Conservation (phyloP, 805 yeast genomes). For the Suhomyces pyralidae region DNA sequence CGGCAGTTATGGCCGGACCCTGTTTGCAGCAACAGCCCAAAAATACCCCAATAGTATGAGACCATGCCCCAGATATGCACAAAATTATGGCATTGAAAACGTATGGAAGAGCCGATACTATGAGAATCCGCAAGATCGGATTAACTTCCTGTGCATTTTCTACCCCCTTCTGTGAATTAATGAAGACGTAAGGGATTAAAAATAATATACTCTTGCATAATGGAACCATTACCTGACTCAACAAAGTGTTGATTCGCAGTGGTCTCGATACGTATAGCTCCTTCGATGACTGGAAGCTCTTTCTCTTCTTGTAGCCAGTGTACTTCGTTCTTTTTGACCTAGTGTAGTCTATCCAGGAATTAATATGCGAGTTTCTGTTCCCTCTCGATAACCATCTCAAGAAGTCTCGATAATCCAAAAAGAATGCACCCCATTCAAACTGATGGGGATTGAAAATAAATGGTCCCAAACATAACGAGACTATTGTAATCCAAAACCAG, state of each 20-base stretch:
- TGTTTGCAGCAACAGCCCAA: conserved; percentile 28
- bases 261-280: background rate
- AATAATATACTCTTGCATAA: background rate
- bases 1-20: conserved; percentile 38
- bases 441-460: conserved; percentile 55
- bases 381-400: conserved; percentile 81
- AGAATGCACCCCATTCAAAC: conserved; percentile 45
- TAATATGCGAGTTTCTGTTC: conserved; percentile 58
- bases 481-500: conserved; percentile 54
- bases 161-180: conserved; percentile 87
- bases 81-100: conserved; percentile 34
- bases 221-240: conserved; percentile 4
- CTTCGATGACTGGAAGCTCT: background rate
- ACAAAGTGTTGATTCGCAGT: background rate
- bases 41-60: conserved; percentile 38
- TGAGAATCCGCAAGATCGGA: conserved; percentile 58
- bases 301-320: conserved; percentile 23
- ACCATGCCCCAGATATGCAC: conserved; percentile 29
- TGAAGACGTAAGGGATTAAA: conserved; percentile 68
- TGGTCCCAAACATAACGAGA: conserved; percentile 48
- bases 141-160: conserved; percentile 26
- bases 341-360: conserved; percentile 78
- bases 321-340: conserved; percentile 20
- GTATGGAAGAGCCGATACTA: conserved; percentile 53
- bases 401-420: conserved; percentile 48